Base-by-base conservation (phyloP, 129 eudicot genomes). In the Lactuca sativa region DNA sequence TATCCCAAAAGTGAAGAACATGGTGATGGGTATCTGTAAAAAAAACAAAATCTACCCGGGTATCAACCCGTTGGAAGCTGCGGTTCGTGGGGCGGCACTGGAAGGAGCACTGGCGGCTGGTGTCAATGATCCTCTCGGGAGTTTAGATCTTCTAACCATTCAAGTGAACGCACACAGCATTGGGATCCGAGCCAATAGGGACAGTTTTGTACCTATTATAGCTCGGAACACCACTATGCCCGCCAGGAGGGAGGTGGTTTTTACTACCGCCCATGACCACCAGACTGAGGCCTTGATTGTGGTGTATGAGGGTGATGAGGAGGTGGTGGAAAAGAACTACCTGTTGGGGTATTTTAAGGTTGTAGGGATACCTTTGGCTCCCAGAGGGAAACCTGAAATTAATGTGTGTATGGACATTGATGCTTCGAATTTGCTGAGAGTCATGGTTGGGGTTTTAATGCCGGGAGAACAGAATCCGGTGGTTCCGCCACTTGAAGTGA, bases 71-170 rank as follows among this genome's bases (percentile, higher is more conserved):
- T 38, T 85, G 62, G 97, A 91, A 67, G 97, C 88, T 17, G 97
- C 97, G 4, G 97, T 91, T 12, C 74, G 92, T 56, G 97, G 97
- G 71, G 95, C 85, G 0, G 97, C 97, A 4, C 72, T 91, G 2
- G 97, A 91, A 81, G 97, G 97, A 14, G 97, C 97, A 0, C 74
- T 91, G 57, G 92, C 97, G 41, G 86, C 92, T 0, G 97, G 97
- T 4, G 70, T 84, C 4, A 85, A 75, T 13, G 97, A 91, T 32
- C 92, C 95, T 4, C 83, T 85, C 37, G 97, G 97, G 38, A 85
- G 68, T 52, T 76, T 91, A 47, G 96, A 91, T 64, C 86, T 91
- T 10, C 51, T 91, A 7, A 91, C 95, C 5, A 91, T 91, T 51
- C 97, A 91, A 80, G 92, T 81, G 25, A 88, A 86, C 7, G 90